phyloP scores from a whole-genome alignment of 2,329 filamentous ascomycete species.

The Phaeosphaeriaceae sp. region DNA sequence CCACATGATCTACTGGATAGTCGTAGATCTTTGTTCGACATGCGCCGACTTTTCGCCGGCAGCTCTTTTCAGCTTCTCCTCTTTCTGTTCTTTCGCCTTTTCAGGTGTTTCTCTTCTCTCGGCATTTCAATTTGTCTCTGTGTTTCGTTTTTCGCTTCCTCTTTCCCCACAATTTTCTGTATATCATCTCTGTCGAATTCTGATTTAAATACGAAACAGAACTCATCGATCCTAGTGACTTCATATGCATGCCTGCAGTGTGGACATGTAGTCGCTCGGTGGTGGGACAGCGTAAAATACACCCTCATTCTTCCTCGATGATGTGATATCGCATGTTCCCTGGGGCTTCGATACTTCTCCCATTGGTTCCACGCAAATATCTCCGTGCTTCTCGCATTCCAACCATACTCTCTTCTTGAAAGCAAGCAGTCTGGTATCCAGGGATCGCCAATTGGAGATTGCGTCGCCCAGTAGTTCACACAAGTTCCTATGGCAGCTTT shows the following conservation, averaged over 20 bases:
- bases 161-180: no score
- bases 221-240: neutral
- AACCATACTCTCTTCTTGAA: slow-evolving; percentile 5
- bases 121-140: no score
- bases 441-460: slow-evolving; percentile 3
- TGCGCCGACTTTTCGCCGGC: no score
- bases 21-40: no score
- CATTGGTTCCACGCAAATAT: neutral
- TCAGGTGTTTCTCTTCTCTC: no score
- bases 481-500: neutral
- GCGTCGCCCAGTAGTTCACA: slow-evolving; percentile 1
- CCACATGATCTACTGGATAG: no score
- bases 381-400: slow-evolving; percentile 4
- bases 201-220: no score
- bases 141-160: no score
- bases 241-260: neutral
- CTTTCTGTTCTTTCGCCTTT: no score
- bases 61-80: no score
- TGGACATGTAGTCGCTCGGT: neutral
- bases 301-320: neutral
- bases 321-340: neutral
- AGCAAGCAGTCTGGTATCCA: slow-evolving; percentile 1
- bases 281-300: neutral
- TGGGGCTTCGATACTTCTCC: neutral
- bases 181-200: no score